A percentile compares a stretch with the other conserved stretches of the same genome.
Conservation (phyloP, 352 stramenopile species). For the Albugo candida region DNA sequence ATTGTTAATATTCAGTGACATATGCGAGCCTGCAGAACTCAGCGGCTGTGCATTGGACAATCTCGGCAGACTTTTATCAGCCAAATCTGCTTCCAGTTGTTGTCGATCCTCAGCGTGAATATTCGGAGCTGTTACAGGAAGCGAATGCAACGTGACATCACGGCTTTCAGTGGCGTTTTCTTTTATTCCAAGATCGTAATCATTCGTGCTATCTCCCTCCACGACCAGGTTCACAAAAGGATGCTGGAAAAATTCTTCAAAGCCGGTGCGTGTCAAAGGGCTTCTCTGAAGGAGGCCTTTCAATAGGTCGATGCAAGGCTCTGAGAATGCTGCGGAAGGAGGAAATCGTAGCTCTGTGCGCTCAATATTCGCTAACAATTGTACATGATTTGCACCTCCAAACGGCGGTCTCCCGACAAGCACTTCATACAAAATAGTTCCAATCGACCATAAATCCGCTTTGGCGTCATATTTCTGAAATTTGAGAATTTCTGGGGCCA, state of each 20-base stretch:
- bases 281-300: slow-evolving; percentile 70
- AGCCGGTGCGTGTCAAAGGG: slow-evolving; percentile 67
- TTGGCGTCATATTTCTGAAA: slow-evolving; percentile 92
- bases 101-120: no score
- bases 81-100: no score
- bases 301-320: slow-evolving; percentile 63
- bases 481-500: slow-evolving; percentile 94
- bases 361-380: slow-evolving; percentile 88
- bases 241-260: slow-evolving; percentile 81
- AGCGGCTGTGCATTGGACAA: no score
- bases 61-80: no score
- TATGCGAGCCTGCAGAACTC: slow-evolving; percentile 11
- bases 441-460: slow-evolving; percentile 91
- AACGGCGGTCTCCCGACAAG: slow-evolving; percentile 86
- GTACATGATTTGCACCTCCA: slow-evolving; percentile 86
- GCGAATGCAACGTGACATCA: no score
- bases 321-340: slow-evolving; percentile 51
- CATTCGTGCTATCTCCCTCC: neutral
- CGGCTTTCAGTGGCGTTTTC: no score
- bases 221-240: slow-evolving; percentile 25
- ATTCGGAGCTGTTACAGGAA: no score
- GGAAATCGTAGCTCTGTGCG: slow-evolving; percentile 77
- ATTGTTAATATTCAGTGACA: slow-evolving; percentile 34
- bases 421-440: slow-evolving; percentile 93
- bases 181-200: no score